Evolutionary conservation across 257 asterid genomes (phyloP), one percentile per base, ranked within the genome.

Genomic region (Penstemon newberryi): DNA sequence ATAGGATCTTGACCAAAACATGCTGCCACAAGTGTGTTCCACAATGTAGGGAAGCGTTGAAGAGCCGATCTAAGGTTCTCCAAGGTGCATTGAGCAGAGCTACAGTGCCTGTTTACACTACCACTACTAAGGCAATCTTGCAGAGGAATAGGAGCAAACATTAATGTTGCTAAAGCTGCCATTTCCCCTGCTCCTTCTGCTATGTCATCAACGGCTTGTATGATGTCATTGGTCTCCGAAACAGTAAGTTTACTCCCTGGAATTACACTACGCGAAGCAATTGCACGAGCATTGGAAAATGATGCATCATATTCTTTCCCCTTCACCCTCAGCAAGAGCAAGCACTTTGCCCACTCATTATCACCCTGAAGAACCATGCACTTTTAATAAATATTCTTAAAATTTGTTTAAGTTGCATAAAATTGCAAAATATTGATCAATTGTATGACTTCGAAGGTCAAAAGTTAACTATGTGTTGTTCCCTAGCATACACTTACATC

Each of bases 141-240:
- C 70, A 90, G 80, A 64, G 95, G 96, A 67, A 81, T 60, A 65
- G 97, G 96, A 63, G 99, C 92, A 83, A 85, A 91, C 90, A 91
- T 89, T 71, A 91, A 81, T 67, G 99, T 94, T 77, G 97, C 99
- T 78, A 94, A 70, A 77, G 99, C 96, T 12, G 96, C 95, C 86
- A 87, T 85, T 84, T 91, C 99, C 72, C 99, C 96, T 50, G 96
- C 96, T 81, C 95, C 95, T 85, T 94, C 99, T 5, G 99, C 99
- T 56, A 94, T 91, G 81, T 94, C 99, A 77, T 94, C 99, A 78
- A 94, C 97, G 56, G 94, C 88, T 73, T 74, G 84, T 71, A 94
- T 84, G 81, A 87, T 79, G 77, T 79, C 88, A 75, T 80, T 91
- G 45, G 83, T 76, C 78, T 83, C 96, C 83, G 80, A 58, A 73